Evolutionary conservation across 371 early-diverging fungal species (phyloP).

Genomic region (Saksenaea oblongispora): DNA sequence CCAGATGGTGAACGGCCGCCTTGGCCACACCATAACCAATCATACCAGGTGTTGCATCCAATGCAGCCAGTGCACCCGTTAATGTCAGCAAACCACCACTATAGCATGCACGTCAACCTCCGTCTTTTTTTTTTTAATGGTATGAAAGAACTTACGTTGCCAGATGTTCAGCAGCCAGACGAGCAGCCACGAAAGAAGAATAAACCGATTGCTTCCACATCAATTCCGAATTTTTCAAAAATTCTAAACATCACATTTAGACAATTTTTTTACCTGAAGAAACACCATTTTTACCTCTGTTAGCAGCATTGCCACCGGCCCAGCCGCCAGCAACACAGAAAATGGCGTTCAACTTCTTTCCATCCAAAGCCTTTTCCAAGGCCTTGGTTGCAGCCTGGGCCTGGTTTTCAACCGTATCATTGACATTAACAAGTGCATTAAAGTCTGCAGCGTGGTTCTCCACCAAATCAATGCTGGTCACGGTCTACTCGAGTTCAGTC

Average conservation of each 20-base stretch:
- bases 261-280: neutral
- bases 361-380: constrained; percentile 35
- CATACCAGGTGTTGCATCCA: constrained; percentile 80
- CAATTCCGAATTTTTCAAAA: constrained; percentile 70
- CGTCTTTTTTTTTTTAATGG: neutral
- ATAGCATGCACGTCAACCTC: constrained; percentile 6
- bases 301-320: constrained; percentile 91
- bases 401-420: constrained; percentile 57
- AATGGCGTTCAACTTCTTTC: constrained; percentile 74
- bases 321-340: constrained; percentile 97
- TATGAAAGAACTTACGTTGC: constrained; percentile 53
- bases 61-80: constrained; percentile 83
- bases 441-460: constrained; percentile 73
- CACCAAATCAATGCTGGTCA: constrained; percentile 78
- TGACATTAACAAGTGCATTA: constrained; percentile 62
- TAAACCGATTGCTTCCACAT: constrained; percentile 84
- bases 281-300: constrained; percentile 48
- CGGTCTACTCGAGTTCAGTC: constrained; percentile 47
- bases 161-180: constrained; percentile 77
- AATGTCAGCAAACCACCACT: constrained; percentile 83
- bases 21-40: constrained; percentile 96
- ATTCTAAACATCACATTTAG: constrained; percentile 53
- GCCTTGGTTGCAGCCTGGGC: constrained; percentile 51
- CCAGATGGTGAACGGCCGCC: constrained; percentile 92
- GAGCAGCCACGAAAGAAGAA: constrained; percentile 82